Conservation (phyloP, 2,329 filamentous ascomycete genomes). For the Beauveria sp. region DNA sequence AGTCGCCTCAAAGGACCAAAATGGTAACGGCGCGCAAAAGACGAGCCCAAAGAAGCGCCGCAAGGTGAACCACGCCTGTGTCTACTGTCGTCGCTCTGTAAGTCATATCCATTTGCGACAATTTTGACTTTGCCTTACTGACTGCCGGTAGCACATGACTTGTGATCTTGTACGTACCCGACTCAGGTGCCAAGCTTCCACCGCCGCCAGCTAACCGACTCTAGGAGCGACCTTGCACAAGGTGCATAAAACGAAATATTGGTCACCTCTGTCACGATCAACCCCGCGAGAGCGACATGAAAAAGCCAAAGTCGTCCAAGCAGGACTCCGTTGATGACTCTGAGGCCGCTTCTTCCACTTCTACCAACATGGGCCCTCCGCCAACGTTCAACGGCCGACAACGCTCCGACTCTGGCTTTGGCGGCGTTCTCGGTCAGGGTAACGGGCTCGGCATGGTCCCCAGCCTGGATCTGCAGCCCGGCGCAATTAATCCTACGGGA, state of each 20-base stretch:
- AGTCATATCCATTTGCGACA: slow-evolving; percentile 35
- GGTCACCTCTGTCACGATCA: slow-evolving; percentile 98
- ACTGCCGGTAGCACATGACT: slow-evolving; percentile 67
- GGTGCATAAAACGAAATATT: slow-evolving; percentile 98
- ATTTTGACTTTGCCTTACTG: slow-evolving; percentile 10
- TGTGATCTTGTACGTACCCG: slow-evolving; percentile 71
- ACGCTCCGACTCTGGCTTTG: slow-evolving; percentile 16
- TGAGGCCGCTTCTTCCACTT: slow-evolving; percentile 41
- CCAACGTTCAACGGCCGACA: slow-evolving; percentile 32
- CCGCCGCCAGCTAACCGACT: slow-evolving; percentile 20
- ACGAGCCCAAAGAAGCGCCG: slow-evolving; percentile 74
- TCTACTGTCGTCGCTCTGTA: slow-evolving; percentile 86
- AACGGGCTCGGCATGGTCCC: slow-evolving; percentile 26
- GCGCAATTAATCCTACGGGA: slow-evolving; percentile 32
- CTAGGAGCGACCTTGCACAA: slow-evolving; percentile 88
- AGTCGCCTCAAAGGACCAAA: slow-evolving; percentile 23
- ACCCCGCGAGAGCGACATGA: slow-evolving; percentile 74
- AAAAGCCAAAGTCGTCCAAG: slow-evolving; percentile 67
- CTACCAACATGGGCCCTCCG: slow-evolving; percentile 48
- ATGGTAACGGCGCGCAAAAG: slow-evolving; percentile 19
- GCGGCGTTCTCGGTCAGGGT: slow-evolving; percentile 23
- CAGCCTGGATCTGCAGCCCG: slow-evolving; percentile 31
- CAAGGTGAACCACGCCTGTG: slow-evolving; percentile 85
- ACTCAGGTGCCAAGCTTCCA: slow-evolving; percentile 12
- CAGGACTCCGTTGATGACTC: slow-evolving; percentile 54